Base-by-base conservation (phyloP, 345 rosid genomes). In the Lepidium sativum region DNA sequence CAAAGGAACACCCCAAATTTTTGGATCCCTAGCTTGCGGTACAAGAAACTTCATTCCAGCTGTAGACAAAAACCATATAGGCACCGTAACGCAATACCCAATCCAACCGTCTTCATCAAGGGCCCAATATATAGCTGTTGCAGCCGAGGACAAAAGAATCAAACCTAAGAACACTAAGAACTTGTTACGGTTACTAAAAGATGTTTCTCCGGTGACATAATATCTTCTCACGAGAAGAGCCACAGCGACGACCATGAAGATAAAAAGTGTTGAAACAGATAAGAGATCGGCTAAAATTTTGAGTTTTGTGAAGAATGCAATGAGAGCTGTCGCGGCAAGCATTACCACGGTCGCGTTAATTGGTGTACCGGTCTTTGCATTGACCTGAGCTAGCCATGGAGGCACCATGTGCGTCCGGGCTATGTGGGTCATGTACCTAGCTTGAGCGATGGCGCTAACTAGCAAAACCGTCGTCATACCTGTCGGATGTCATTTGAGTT, bases 331-430 rank as follows among this genome's bases (percentile, higher is more conserved):
- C 0, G 87, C 87, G 0, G 60, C 0, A 0, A 85, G 82, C 90
- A 92, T 86, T 1, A 79, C 75, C 1, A 86, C 67, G 0, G 98
- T 83, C 21, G 96, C 96, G 49, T 88, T 85, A 1, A 85, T 68
- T 0, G 96, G 92, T 1, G 96, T 85, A 1, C 98, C 95, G 1
- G 96, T 92, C 50, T 67, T 81, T 14, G 51, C 75, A 39, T 79
- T 72, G 17, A 90, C 91, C 0, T 61, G 77, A 9, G 98, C 95
- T 9, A 91, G 61, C 89, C 94, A 82, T 4, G 96, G 95, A 0
- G 96, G 96, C 82, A 87, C 79, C 96, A 92, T 85, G 73, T 89
- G 98, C 7, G 96, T 77, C 5, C 92, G 79, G 3, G 92, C 92
- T n/a, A 92, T 92, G 72, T 91, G 98, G 0, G 98, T 88, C 38